These are phyloP conservation scores for Iris pallida DNA, from an alignment of 116 monocot species.

Conservation along the genomic window DNA sequence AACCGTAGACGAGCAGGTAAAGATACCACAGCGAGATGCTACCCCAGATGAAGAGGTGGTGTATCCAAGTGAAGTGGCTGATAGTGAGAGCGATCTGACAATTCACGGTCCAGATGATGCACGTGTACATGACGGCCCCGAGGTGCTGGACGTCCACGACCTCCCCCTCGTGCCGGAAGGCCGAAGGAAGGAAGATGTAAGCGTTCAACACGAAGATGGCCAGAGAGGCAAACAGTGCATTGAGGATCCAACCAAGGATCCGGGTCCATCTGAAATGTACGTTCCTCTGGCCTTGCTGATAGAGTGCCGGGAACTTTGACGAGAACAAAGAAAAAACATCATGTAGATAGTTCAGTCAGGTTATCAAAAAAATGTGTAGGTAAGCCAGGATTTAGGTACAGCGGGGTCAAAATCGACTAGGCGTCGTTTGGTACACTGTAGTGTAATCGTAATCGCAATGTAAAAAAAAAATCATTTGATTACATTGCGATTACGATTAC, in stretches of 20 bases:
- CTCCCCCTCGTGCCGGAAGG: constrained; percentile 11
- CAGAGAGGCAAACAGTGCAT: constrained; percentile 15
- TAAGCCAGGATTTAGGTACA: no score
- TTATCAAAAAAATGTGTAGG: background rate
- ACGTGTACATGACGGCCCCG: constrained; percentile 18
- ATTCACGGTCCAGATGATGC: constrained; percentile 21
- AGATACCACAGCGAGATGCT: constrained; percentile 20
- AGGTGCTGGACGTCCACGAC: constrained; percentile 6
- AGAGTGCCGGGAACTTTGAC: constrained; percentile 24
- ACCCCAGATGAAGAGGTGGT: constrained; percentile 24
- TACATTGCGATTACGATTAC: no score
- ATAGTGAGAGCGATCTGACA: constrained; percentile 21
- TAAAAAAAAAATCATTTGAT: no score
- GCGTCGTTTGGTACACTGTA: no score
- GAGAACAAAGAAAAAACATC: background rate
- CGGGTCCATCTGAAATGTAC: constrained; percentile 18
- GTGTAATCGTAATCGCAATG: no score
- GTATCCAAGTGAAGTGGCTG: constrained; percentile 32
- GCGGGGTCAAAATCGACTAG: no score
- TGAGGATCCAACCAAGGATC: constrained; percentile 28
- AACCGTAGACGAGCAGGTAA: constrained; percentile 15
- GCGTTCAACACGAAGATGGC: constrained; percentile 12
- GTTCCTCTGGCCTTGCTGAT: constrained; percentile 29
- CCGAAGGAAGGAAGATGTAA: background rate
- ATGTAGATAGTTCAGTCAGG: background rate